These are phyloP conservation scores for Albugo laibachii DNA, from an alignment of 352 stramenopile species.

Conservation along the genomic window DNA sequence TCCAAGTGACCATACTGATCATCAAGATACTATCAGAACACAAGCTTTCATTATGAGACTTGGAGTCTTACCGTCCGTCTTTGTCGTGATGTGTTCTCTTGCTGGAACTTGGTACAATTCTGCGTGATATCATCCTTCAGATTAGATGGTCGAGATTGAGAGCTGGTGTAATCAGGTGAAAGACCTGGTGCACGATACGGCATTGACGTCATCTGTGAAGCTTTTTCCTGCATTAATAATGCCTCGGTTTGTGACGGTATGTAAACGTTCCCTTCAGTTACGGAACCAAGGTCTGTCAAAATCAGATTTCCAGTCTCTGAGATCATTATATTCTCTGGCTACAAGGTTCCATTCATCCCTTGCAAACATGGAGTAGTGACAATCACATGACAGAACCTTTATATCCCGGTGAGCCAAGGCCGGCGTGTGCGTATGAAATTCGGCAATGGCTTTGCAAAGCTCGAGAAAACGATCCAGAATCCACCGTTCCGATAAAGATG, in stretches of 20 bases:
- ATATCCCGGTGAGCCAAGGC: constrained; percentile 74
- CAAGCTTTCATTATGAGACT: not conserved
- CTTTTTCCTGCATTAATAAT: constrained; percentile 63
- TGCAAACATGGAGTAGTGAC: not conserved
- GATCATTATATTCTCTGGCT: constrained; percentile 80
- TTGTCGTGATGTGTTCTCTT: constrained; percentile 36
- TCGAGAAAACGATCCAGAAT: constrained; percentile 71
- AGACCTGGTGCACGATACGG: constrained; percentile 67
- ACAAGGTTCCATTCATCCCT: not conserved
- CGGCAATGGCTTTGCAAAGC: constrained; percentile 53
- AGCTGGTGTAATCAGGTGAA: not conserved
- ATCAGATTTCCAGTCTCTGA: constrained; percentile 55
- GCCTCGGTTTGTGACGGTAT: constrained; percentile 59
- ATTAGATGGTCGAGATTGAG: not conserved
- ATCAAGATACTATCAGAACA: not conserved
- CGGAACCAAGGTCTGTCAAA: constrained; percentile 78
- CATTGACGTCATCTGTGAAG: constrained; percentile 73
- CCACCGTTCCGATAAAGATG: constrained; percentile 37
- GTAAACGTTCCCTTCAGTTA: constrained; percentile 31
- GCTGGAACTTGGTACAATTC: constrained; percentile 79
- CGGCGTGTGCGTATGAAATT: constrained; percentile 50
- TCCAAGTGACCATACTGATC: constrained; percentile 71
- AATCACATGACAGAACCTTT: constrained; percentile 20
- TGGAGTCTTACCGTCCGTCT: constrained; percentile 31
- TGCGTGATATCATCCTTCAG: constrained; percentile 1